Percentiles rank a stretch among this genome's conserved stretches.
phyloP scores from a whole-genome alignment of 106 monocot genomes.

The Chionographis japonica region DNA sequence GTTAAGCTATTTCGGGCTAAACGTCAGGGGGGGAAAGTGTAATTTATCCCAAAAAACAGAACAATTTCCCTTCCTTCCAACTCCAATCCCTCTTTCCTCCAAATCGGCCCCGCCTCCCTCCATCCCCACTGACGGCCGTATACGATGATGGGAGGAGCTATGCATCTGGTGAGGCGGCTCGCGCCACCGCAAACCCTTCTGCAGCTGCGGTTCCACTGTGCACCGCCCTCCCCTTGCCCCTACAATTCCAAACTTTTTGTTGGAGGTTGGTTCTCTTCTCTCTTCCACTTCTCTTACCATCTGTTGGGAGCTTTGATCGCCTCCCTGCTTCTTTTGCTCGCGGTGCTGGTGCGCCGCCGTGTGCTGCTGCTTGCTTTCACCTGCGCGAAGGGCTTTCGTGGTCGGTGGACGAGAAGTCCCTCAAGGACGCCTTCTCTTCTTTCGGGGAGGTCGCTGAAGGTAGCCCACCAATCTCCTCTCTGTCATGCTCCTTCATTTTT shows the following conservation, averaged over 20 bases:
- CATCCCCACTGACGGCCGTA: too few species aligned
- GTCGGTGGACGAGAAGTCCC: slow-evolving; percentile 80
- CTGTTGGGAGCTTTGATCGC: not conserved
- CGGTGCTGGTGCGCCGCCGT: not conserved
- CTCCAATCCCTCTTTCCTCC: too few species aligned
- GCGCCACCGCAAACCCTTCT: not conserved
- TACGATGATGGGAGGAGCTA: not conserved
- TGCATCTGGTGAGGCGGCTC: slow-evolving; percentile 2
- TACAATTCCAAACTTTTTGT: slow-evolving; percentile 73
- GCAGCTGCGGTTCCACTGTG: slow-evolving; percentile 11
- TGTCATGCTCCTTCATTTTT: not conserved
- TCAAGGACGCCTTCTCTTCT: slow-evolving; percentile 73
- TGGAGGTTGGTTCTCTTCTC: slow-evolving; percentile 37
- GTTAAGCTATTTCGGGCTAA: too few species aligned
- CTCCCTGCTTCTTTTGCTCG: not conserved
- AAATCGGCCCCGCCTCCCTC: too few species aligned
- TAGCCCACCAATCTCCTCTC: not conserved
- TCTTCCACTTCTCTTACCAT: not conserved
- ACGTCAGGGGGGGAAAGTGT: too few species aligned
- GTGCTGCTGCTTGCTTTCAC: not conserved
- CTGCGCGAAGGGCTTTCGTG: slow-evolving; percentile 55
- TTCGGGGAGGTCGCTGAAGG: slow-evolving; percentile 83
- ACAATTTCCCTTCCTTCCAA: too few species aligned
- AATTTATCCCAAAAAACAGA: too few species aligned
- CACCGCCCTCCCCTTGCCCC: slow-evolving; percentile 10